Evolutionary conservation across 169 alveolate genomes (phyloP).

Genomic region (Babesia divergens): DNA sequence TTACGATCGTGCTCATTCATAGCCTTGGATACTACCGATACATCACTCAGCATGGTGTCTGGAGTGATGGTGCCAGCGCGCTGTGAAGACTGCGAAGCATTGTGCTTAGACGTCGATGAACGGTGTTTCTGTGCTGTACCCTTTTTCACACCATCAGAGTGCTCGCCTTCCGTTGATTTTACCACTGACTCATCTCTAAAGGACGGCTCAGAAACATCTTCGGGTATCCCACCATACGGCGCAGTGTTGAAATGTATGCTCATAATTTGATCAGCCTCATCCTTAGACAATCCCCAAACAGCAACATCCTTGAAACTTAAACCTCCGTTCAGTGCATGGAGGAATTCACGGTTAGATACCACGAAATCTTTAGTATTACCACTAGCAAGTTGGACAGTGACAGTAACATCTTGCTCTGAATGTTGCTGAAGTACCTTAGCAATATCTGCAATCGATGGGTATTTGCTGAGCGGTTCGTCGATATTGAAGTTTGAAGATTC

Average conservation of each 20-base stretch:
- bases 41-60: slow-evolving; percentile 6
- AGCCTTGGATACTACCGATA: slow-evolving; percentile 14
- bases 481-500: slow-evolving; percentile 3
- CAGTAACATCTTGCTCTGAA: slow-evolving; percentile 27
- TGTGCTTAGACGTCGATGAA: background rate
- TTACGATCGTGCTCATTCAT: slow-evolving; percentile 20
- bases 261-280: slow-evolving; percentile 56
- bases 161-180: background rate
- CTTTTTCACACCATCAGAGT: background rate
- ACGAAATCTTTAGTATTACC: slow-evolving; percentile 39
- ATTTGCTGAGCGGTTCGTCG: slow-evolving; percentile 41
- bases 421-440: slow-evolving; percentile 25
- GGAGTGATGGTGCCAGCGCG: slow-evolving; percentile 25
- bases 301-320: slow-evolving; percentile 58
- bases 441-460: slow-evolving; percentile 8
- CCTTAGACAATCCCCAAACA: slow-evolving; percentile 51
- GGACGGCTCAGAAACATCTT: background rate
- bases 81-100: background rate
- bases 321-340: slow-evolving; percentile 61
- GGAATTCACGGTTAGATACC: slow-evolving; percentile 39
- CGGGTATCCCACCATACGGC: slow-evolving; percentile 21
- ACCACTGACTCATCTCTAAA: background rate
- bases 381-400: slow-evolving; percentile 34
- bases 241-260: slow-evolving; percentile 40
- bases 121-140: background rate